Base-by-base conservation (phyloP, 768 basidiomycete species). In the Pisolithus tinctorius region DNA sequence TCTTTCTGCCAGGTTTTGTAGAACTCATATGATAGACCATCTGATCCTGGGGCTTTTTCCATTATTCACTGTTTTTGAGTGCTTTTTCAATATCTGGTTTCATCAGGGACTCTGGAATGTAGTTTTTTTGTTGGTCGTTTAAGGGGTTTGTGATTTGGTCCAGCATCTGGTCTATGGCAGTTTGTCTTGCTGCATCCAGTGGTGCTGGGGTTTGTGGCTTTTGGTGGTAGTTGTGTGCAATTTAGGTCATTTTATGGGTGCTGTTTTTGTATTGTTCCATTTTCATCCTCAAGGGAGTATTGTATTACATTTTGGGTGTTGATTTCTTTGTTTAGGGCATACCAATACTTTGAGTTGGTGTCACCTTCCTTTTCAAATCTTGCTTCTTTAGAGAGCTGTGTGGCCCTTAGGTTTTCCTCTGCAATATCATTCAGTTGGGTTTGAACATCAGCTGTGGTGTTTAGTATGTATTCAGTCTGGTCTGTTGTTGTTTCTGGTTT, bases 21-120 rank as follows among this genome's bases (percentile, higher is more conserved):
- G 0, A 69, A 16, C 29, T 72, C 64, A 17, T 67, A 59, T 13
- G 64, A 52, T 0, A 67, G 44, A 0, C 67, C 57, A 43, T 71
- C 60, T 5, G 67, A 7, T 0, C 68, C 63, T 0, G 68, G 14
- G 0, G 69, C 56, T 5, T 56, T 67, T 0, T n/a, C 63, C 59
- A n/a, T 37, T 58, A n/a, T 49, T 6, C 60, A 37, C 0, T 41
- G 36, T 17, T 3, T 4, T 27, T 52, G 27, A 67, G 39, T 0
- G 58, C 59, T 3, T 20, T 14, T 26, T 37, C 16, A 0, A 65
- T 45, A 25, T 69, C 56, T 1, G 56, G 36, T n/a, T 4, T 10
- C 1, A 6, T 30, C 55, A 23, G 0, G 49, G 55, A 0, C 11
- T 31, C 7, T 31, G 2, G 9, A 2, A 58, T 36, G 1, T 0